Percentiles rank a stretch among this genome's conserved stretches.
phyloP scores from a whole-genome alignment of 2,329 filamentous ascomycete species.

The Scolecobasidium constrictum region DNA sequence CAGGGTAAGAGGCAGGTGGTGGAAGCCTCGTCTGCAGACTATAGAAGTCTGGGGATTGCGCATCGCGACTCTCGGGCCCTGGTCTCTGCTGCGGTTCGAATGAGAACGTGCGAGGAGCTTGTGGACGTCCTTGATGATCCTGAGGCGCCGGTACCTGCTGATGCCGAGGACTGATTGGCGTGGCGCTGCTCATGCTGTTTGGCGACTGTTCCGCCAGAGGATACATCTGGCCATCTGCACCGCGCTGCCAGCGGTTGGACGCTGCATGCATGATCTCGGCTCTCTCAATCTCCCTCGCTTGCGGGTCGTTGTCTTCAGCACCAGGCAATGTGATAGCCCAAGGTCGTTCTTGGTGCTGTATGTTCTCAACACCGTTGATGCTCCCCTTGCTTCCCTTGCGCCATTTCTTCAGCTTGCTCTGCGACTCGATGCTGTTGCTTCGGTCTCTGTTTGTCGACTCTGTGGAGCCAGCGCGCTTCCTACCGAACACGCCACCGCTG shows the following conservation, averaged over 20 bases:
- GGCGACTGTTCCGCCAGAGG: conserved; percentile 3
- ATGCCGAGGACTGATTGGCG: neutral
- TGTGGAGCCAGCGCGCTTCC: neutral
- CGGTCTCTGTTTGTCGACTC: neutral
- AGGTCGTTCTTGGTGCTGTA: conserved; percentile 10
- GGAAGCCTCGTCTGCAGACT: neutral
- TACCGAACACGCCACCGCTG: neutral
- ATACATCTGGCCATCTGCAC: conserved; percentile 8
- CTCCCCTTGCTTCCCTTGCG: neutral
- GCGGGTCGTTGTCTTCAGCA: conserved; percentile 5
- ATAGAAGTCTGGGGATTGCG: neutral
- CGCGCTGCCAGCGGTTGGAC: conserved; percentile 4
- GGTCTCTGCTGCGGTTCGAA: neutral
- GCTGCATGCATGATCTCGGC: conserved; percentile 9
- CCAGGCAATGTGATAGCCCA: conserved; percentile 7
- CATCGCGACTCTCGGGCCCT: neutral
- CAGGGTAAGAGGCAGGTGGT: neutral
- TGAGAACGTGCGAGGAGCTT: neutral
- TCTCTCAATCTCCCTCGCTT: conserved; percentile 4
- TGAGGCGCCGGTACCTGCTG: neutral
- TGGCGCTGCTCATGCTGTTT: neutral
- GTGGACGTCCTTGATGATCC: no score
- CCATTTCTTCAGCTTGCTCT: neutral
- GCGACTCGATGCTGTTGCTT: neutral
- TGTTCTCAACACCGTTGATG: conserved; percentile 6